Percentiles rank a stretch among this genome's conserved stretches.
These are phyloP conservation scores for Phyllostachys edulis DNA, from an alignment of 176 grass and related monocot genomes.

Conservation along the genomic window DNA sequence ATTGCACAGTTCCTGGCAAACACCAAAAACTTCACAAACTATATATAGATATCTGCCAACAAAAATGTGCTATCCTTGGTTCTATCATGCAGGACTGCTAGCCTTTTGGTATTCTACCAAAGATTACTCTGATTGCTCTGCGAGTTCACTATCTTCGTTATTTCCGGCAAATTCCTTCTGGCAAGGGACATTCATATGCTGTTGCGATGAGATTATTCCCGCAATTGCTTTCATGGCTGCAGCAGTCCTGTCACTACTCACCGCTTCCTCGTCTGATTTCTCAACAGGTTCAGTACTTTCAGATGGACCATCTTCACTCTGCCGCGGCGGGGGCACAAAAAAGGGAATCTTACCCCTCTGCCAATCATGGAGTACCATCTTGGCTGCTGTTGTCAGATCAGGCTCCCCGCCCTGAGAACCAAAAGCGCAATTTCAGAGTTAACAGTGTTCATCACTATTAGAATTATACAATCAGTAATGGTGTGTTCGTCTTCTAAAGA, in stretches of 20 bases:
- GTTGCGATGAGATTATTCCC: slow-evolving; percentile 80
- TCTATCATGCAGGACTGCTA: neutral
- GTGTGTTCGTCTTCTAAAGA: neutral
- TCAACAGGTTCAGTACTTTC: slow-evolving; percentile 35
- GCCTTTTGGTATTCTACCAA: neutral
- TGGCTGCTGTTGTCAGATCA: slow-evolving; percentile 79
- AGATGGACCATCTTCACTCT: slow-evolving; percentile 29
- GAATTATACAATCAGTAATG: neutral
- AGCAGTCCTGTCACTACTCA: slow-evolving; percentile 56
- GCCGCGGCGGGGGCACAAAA: slow-evolving; percentile 67
- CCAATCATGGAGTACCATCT: slow-evolving; percentile 99
- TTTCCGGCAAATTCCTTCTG: slow-evolving; percentile 35
- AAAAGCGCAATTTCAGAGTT: slow-evolving; percentile 15
- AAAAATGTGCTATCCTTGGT: neutral
- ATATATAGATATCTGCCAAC: neutral
- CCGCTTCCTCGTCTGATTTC: slow-evolving; percentile 38
- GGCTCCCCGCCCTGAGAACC: slow-evolving; percentile 80
- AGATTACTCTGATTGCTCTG: slow-evolving; percentile 24
- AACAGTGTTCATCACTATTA: neutral
- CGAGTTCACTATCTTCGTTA: slow-evolving; percentile 11
- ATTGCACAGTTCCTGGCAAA: neutral
- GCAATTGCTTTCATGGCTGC: slow-evolving; percentile 83
- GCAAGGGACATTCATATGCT: slow-evolving; percentile 64
- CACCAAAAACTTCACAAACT: neutral
- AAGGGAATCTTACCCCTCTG: slow-evolving; percentile 98